Percentiles rank a stretch among this genome's conserved stretches.
Conservation (phyloP, 2,329 filamentous ascomycete genomes). For the Claviceps sp. region DNA sequence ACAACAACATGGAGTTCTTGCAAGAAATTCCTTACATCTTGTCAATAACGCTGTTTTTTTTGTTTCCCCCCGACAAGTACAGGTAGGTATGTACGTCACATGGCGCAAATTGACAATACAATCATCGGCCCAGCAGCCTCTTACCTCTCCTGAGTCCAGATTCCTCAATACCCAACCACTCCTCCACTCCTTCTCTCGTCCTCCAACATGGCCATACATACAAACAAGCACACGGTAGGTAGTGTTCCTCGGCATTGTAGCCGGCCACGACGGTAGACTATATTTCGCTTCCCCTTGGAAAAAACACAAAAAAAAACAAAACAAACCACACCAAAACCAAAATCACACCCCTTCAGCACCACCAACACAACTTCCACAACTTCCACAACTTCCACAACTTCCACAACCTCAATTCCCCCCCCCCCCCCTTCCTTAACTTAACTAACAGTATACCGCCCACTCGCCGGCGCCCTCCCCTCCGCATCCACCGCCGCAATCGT, state of each 20-base stretch:
- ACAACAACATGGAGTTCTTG: too few species aligned
- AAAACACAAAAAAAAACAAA: not conserved
- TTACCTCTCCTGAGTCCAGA: not conserved
- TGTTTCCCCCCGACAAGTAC: not conserved
- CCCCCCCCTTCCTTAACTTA: slow-evolving; percentile 25
- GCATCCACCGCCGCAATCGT: slow-evolving; percentile 80
- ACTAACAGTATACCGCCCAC: slow-evolving; percentile 76
- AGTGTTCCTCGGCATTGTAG: too few species aligned
- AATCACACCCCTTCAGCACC: not conserved
- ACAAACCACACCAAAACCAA: too few species aligned
- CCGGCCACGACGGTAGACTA: too few species aligned
- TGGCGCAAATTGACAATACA: not conserved
- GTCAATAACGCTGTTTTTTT: not conserved
- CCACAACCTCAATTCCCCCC: too few species aligned
- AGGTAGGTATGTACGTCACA: not conserved
- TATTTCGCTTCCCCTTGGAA: not conserved
- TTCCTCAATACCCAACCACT: not conserved
- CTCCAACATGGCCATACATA: too few species aligned
- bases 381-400: too few species aligned
- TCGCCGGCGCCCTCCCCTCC: slow-evolving; percentile 64
- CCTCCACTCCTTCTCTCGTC: too few species aligned
- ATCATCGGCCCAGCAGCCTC: too few species aligned
- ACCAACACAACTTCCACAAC: not conserved
- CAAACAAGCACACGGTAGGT: too few species aligned
- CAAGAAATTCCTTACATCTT: not conserved